Base-by-base conservation (phyloP, 345 rosid species). In the Gossypium herbaceum region DNA sequence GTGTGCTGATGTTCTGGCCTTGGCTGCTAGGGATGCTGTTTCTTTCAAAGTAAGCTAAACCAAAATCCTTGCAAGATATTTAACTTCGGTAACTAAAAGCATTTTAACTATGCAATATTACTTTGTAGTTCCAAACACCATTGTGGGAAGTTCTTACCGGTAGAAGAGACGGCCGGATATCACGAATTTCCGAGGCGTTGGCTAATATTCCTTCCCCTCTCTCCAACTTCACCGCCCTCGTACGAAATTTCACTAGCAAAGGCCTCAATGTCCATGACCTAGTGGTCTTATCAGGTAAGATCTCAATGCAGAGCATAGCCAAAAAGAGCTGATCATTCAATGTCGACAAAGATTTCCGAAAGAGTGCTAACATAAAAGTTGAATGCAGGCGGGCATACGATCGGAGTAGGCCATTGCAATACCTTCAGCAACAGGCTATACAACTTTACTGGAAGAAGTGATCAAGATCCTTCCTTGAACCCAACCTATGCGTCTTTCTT, bases 391-490 rank as follows among this genome's bases (percentile, higher is more conserved):
- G 93, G 77, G 0, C 94, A 92, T 83, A 90, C 89, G 1, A 76
- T 92, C 24, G 94, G 94, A 67, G 15, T 78, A 34, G 89, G 86
- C 2, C 90, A 87, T 63, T 82, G 94, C 82, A 83, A 79, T 27
- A 43, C 75, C 12, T 82, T 93, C 80, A 47, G 86, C 78, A 69
- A 72, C 82, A 78, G 93, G 67, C 85, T 91, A 10, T 93, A 89
- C 90, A 91, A 90, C 79, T 90, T 93, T 83, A 86, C 88, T 3
- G 89, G 89, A 41, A 82, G 13, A 64, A 92, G 93, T 29, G 88
- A 82, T 72, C 79, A 85, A 48, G 92, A 91, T 73, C 94, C 92
- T 3, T 80, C 85, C 1, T 77, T 91, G 72, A 74, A 85, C 81
- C 34, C 86, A 0, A 45, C 78, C 27, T 86, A 85, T 9, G 86